Base-by-base conservation (phyloP, 106 monocot genomes). In the Dendrobium nobile region DNA sequence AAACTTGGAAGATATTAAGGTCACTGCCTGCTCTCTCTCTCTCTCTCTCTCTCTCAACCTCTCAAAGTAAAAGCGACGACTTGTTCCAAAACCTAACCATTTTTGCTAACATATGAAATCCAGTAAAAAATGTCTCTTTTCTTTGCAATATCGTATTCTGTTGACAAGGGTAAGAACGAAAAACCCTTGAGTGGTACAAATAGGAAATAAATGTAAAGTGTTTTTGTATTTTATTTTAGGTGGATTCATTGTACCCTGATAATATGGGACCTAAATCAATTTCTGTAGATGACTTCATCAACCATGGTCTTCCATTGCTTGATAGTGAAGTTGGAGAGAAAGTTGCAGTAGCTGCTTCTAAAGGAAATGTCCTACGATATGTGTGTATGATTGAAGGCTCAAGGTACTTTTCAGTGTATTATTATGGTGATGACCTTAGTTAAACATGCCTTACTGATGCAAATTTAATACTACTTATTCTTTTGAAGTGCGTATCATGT, bases 191-290 rank as follows among this genome's bases (percentile, higher is more conserved):
- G 43, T 74, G 43, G 43, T 72, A 22, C 22, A n/a, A 61, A 61
- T 61, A 1, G 15, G 13, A 51, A 1, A 51, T 15, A 13, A 51
- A 20, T 43, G 7, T 74, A 22, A 43, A 44, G 20, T 73, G 41
- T 18, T 72, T 41, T 47, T 45, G 19, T 77, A 3, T 41, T 78
- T 77, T 58, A 84, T 73, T 82, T 74, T 82, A 99, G 98, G 88
- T 99, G 37, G 95, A 99, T 79, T 95, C 95, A 83, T 88, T 99
- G 83, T 99, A 95, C 54, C 91, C 95, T 73, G 85, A 84, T 87
- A 91, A 92, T 65, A 84, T 93, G 78, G 93, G 91, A 28, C 87
- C 95, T 75, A 83, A 77, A 59, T 83, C 87, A 47, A 88, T 99
- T 91, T 87, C 91, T 72, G 86, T 82, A 28, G 87, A 90, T 77